Evolutionary conservation across 345 rosid species (phyloP), one percentile per base, ranked within the genome.

Genomic region (Lepidium aucheri): DNA sequence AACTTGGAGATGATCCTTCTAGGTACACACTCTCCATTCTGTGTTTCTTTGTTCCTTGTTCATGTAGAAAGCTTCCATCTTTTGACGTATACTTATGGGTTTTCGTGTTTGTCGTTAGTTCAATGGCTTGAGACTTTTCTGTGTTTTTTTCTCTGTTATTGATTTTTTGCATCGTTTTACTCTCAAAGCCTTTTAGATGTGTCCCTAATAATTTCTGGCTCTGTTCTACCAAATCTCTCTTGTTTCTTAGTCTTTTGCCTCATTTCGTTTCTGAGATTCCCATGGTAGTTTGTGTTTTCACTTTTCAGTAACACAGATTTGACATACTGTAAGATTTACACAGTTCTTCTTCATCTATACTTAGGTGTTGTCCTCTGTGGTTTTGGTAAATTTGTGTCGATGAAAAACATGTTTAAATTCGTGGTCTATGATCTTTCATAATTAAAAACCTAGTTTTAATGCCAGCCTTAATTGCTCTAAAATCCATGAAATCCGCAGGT

Each of bases 1-100:
- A 86, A 77, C 75, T 90, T 45, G 88, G 86, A 5, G 85, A 86
- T 62, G 94, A 85, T 54, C 90, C 97, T 67, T 88, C 97, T 16
- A 81, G 84, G 97, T 89, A 62, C 38, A 36, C 63, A 26, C 50
- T 64, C 56, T 53, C 42, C 7, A 2, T 11, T 39, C 32, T 14
- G 15, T 18, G 9, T 9, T 50, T 51, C 42, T 17, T 16, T 33
- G 24, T 59, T 50, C 4, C 3, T 18, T 42, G 40, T 70, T 61
- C 32, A 42, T 52, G 13, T 35, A 15, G 9, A 36, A 67, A 67
- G 28, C 24, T 56, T 57, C 20, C 44, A 7, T 38, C 39, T 28
- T 46, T 59, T 32, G n/a, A 32, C 53, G 17, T n/a, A 5, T 26
- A 17, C 11, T 56, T 15, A n/a, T 51, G 22, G 16, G 58, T 32